A percentile compares a stretch with the other conserved stretches of the same genome.
Conservation (phyloP, 352 stramenopile species). For the Thalassiosira pacifica region DNA sequence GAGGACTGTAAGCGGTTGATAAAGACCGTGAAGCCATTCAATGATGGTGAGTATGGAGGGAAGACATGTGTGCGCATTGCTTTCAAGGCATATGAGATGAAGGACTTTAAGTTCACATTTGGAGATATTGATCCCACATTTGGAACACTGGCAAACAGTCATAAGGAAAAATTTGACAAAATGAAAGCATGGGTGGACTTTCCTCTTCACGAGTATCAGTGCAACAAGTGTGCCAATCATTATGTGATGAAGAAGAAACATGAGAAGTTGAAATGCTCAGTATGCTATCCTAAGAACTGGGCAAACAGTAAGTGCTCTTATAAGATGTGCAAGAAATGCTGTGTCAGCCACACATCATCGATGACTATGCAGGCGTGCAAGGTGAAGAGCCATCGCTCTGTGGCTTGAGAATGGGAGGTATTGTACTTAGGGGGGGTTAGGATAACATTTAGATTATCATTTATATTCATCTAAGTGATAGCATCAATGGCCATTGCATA, state of each 20-base stretch:
- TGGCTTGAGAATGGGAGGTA: too few species aligned
- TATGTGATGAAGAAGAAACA: slow-evolving; percentile 1
- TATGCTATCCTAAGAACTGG: neutral
- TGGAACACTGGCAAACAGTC: slow-evolving; percentile 15
- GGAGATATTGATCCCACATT: neutral
- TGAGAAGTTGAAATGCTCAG: neutral
- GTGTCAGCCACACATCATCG: too few species aligned
- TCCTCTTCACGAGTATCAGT: slow-evolving; percentile 7
- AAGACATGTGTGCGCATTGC: slow-evolving; percentile 2
- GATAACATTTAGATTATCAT: too few species aligned
- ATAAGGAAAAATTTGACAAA: neutral
- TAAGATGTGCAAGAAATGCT: slow-evolving; percentile 18
- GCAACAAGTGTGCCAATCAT: neutral
- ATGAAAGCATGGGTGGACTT: neutral
- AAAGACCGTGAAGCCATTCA: neutral
- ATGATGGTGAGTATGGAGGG: neutral
- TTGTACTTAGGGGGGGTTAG: too few species aligned
- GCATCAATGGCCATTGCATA: too few species aligned
- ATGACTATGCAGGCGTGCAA: too few species aligned
- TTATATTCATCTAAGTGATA: too few species aligned
- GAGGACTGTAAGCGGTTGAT: neutral
- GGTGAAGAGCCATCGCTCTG: too few species aligned
- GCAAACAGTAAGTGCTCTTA: neutral
- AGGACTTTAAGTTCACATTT: neutral
- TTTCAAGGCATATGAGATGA: neutral